Evolutionary conservation across 2,329 filamentous ascomycete species (phyloP), one percentile per base, ranked within the genome.

Genomic region (Fusarium hainanense): DNA sequence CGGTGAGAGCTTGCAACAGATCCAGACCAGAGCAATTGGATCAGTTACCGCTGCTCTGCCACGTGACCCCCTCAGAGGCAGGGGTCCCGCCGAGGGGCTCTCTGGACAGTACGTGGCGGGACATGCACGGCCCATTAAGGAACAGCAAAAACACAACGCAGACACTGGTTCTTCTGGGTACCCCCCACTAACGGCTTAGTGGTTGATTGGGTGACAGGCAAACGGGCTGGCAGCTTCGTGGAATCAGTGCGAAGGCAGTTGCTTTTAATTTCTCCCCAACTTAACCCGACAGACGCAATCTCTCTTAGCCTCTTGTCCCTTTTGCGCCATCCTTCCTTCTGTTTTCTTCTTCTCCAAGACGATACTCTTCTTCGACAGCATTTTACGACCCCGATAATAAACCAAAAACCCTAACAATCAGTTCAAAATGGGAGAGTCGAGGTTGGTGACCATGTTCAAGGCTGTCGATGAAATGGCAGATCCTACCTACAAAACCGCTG

Each of bases 381-480:
- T 54, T 48, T 49, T 47, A 58, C 66, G 50, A 64, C 28, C 54
- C 44, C 32, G 58, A 72, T 64, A 69, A 70, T 66, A 72, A 40
- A 65, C 16, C 37, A 58, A 27, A 34, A 30, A 44, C 47, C 21
- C 48, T 23, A 56, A 58, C 63, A 71, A 56, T 71, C 75, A 68
- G 66, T 74, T 74, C 78, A 83, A 80, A 66, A 84, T 84, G 82
- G 82, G 82, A 77, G 82, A 84, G 79, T 84, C 82, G 73, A 81
- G 82, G 82, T 84, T 72, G 64, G 81, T 69, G 34, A 58, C 56
- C 25, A 58, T 48, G 16, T 50, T 59, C 25, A 43, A 30, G 40
- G 41, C 48, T 58, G 56, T 20, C 54, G 37, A 40, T 40, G 27
- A 37, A 56, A 37, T 21, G 21, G 58, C 54, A 34, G 46, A 44